Evolutionary conservation across 1,284 basidiomycete species (phyloP).

Genomic region (Fomitiporia mediterranea): DNA sequence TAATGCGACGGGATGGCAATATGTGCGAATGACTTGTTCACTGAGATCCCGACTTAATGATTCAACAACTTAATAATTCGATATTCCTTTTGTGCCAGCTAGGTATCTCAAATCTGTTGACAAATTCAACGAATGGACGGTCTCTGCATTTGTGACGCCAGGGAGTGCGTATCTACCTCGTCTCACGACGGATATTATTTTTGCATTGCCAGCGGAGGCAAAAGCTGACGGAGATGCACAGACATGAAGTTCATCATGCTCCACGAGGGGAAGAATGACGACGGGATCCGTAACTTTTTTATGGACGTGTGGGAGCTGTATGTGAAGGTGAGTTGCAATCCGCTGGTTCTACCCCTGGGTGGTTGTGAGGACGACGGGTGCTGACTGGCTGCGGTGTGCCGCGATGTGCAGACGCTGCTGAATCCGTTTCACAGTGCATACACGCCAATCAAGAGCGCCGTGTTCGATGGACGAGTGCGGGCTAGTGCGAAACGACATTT

Average conservation of each 20-base stretch:
- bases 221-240: slow-evolving; percentile 32
- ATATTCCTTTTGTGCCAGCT: slow-evolving; percentile 19
- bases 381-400: background rate
- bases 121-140: slow-evolving; percentile 96
- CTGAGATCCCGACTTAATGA: slow-evolving; percentile 3
- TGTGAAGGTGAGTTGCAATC: slow-evolving; percentile 66
- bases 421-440: slow-evolving; percentile 94
- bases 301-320: slow-evolving; percentile 94
- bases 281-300: slow-evolving; percentile 88
- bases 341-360: no score
- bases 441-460: slow-evolving; percentile 68
- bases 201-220: background rate
- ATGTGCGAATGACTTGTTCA: slow-evolving; percentile 55
- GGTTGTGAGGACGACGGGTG: background rate
- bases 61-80: slow-evolving; percentile 3
- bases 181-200: background rate
- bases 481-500: slow-evolving; percentile 79
- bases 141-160: slow-evolving; percentile 90
- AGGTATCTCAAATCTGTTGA: slow-evolving; percentile 93
- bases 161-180: slow-evolving; percentile 61
- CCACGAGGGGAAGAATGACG: slow-evolving; percentile 94
- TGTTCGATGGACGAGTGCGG: slow-evolving; percentile 80
- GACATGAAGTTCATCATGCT: slow-evolving; percentile 89
- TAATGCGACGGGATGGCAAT: slow-evolving; percentile 77
- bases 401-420: slow-evolving; percentile 60